Evolutionary conservation across 192 early-diverging fungal species (phyloP), one percentile per base, ranked within the genome.

Genomic region (Geosiphon pyriformis): DNA sequence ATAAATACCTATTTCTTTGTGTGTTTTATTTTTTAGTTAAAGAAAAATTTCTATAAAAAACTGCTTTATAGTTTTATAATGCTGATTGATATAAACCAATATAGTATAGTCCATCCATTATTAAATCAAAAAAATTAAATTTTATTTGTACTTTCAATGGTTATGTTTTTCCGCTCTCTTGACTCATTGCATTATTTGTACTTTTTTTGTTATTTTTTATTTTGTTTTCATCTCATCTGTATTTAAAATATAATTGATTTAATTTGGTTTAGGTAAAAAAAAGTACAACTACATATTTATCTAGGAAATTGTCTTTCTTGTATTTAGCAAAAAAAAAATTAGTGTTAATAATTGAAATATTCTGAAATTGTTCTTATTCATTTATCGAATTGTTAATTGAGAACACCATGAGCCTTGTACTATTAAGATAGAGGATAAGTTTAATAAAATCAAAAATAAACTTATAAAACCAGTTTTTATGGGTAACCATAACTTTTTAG

Each of bases 1-100:
- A 54, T 54, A 54, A 54, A 54, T 8, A 20, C 26, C 52, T 20
- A 54, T 54, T 54, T 20, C 52, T 54, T 54, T 54, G 52, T 54
- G 26, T 54, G 52, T 54, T 20, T 12, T 4, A 54, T n/a, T 54
- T 26, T 54, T 54, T 20, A 54, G 52, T 20, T 20, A 20, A 26
- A 54, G 52, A 26, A 54, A 20, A 6, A 54, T 20, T 26, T 20
- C 20, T 12, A 47, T 12, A 26, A 54, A 54, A 54, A 54, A 54
- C 26, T 54, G 52, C 52, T 26, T 54, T 54, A 26, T 54, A 54
- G 52, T 54, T 26, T 20, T 54, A 54, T 54, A 26, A 54, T 26
- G 20, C 52, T 23, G 26, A 54, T 26, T 54, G 26, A 12, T 54
- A 26, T 54, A 54, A 54, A 54, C 52, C 26, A 54, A 54, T 20